A percentile compares a stretch with the other conserved stretches of the same genome.
phyloP scores from a whole-genome alignment of 225 moss, liverwort and hornwort species.

The Pseudoscleropodium purum region DNA sequence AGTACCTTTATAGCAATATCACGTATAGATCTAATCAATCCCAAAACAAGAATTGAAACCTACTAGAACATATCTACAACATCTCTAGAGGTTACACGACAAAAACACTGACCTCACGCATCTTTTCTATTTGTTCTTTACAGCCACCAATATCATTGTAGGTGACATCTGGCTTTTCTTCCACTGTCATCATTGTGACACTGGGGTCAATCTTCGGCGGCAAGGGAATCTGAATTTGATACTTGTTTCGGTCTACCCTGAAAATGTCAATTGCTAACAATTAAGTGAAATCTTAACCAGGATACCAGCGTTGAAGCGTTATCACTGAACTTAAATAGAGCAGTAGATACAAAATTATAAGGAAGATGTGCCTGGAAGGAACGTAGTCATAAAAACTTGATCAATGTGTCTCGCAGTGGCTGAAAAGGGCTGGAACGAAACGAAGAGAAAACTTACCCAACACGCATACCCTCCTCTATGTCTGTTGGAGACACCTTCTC shows the following conservation, averaged over 20 bases:
- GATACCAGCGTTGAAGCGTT: not conserved
- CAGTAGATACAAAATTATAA: not conserved
- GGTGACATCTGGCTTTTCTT: slow-evolving; percentile 97
- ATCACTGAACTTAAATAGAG: not conserved
- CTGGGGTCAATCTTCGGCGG: slow-evolving; percentile 95
- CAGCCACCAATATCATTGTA: slow-evolving; percentile 97
- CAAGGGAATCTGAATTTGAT: slow-evolving; percentile 92
- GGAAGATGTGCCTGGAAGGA: not conserved
- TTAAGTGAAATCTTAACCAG: not conserved
- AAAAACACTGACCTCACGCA: slow-evolving; percentile 70
- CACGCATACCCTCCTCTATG: slow-evolving; percentile 98
- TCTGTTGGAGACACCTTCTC: slow-evolving; percentile 94
- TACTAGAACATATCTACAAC: not conserved
- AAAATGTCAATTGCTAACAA: slow-evolving; percentile 1
- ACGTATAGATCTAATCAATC: not conserved
- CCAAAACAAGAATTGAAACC: not conserved
- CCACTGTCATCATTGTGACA: slow-evolving; percentile 99
- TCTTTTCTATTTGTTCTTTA: slow-evolving; percentile 98
- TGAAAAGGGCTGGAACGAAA: not conserved
- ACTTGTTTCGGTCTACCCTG: slow-evolving; percentile 93
- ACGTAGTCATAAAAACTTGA: not conserved
- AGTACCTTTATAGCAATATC: not conserved
- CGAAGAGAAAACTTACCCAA: slow-evolving; percentile 42
- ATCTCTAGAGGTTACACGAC: not conserved
- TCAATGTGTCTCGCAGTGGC: not conserved